Conservation (phyloP, 352 stramenopile genomes). For the Pythium monospermum region DNA sequence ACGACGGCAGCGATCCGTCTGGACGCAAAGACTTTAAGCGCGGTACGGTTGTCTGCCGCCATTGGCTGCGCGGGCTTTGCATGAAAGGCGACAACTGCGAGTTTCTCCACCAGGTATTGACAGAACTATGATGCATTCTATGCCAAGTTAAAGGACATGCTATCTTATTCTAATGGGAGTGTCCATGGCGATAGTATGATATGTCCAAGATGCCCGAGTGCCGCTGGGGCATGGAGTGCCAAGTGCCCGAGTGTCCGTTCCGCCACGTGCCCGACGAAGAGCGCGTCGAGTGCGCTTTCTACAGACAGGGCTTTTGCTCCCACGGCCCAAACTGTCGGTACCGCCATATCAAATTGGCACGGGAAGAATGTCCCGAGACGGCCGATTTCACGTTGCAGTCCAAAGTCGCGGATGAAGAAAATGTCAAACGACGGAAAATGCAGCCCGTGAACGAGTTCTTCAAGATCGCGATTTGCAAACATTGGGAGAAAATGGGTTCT, state of each 20-base stretch:
- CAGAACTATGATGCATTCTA: too few species aligned
- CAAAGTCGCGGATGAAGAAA: slow-evolving; percentile 89
- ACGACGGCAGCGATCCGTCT: slow-evolving; percentile 28
- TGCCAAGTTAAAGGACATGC: too few species aligned
- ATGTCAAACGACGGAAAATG: slow-evolving; percentile 79
- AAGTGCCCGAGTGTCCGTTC: slow-evolving; percentile 96
- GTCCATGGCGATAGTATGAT: slow-evolving; percentile 60
- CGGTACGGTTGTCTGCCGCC: slow-evolving; percentile 95
- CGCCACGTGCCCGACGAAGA: slow-evolving; percentile 95
- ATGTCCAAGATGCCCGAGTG: slow-evolving; percentile 97
- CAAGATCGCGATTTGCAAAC: slow-evolving; percentile 97
- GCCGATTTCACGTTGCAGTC: slow-evolving; percentile 93
- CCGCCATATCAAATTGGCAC: slow-evolving; percentile 89
- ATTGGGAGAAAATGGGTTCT: slow-evolving; percentile 93
- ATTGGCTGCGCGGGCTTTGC: slow-evolving; percentile 96
- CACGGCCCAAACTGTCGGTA: slow-evolving; percentile 96
- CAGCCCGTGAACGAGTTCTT: slow-evolving; percentile 95
- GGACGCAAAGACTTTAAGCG: slow-evolving; percentile 87
- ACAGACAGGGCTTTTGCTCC: slow-evolving; percentile 97
- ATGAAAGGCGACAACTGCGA: slow-evolving; percentile 98
- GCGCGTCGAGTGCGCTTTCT: slow-evolving; percentile 96
- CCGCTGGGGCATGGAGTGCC: slow-evolving; percentile 95
- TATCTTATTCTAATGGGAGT: too few species aligned
- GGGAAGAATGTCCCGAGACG: slow-evolving; percentile 90
- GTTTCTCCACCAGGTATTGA: slow-evolving; percentile 91